Conservation (phyloP, 108 stramenopile species). For the Schizochytrium sp. region DNA sequence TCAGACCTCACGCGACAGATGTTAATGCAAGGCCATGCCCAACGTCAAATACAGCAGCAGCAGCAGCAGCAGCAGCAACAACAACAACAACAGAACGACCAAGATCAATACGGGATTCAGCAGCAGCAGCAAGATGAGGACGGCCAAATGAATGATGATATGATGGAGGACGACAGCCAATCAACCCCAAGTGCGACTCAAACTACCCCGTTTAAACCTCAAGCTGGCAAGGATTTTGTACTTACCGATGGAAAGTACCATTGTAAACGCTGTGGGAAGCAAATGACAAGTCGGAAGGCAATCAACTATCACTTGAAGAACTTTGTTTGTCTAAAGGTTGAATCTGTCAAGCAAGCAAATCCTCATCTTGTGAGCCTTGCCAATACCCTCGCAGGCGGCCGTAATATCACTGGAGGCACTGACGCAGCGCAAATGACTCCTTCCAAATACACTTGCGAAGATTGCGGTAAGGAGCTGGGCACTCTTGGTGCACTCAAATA, state of each 20-base stretch:
- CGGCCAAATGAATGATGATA: no score
- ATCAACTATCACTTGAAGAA: slow-evolving; percentile 7
- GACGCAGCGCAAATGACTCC: background rate
- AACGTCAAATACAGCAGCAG: background rate
- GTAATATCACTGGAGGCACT: background rate
- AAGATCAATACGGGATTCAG: no score
- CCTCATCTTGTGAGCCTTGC: slow-evolving; percentile 3
- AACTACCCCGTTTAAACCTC: no score
- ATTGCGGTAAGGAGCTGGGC: slow-evolving; percentile 29
- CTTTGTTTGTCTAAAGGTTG: background rate
- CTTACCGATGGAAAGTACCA: background rate
- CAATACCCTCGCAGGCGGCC: background rate
- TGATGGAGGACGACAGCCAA: no score
- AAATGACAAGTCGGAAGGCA: background rate
- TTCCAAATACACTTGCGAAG: background rate
- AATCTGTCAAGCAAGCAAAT: background rate
- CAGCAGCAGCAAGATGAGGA: no score
- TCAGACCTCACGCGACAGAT: background rate
- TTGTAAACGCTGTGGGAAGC: background rate
- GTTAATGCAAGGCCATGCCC: background rate
- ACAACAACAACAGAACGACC: no score
- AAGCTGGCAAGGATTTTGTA: no score
- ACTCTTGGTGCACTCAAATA: slow-evolving; percentile 27
- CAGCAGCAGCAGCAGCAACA: background rate
- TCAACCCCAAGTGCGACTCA: no score